phyloP scores from a whole-genome alignment of 495 filamentous ascomycete species.

The Neurospora terricola region DNA sequence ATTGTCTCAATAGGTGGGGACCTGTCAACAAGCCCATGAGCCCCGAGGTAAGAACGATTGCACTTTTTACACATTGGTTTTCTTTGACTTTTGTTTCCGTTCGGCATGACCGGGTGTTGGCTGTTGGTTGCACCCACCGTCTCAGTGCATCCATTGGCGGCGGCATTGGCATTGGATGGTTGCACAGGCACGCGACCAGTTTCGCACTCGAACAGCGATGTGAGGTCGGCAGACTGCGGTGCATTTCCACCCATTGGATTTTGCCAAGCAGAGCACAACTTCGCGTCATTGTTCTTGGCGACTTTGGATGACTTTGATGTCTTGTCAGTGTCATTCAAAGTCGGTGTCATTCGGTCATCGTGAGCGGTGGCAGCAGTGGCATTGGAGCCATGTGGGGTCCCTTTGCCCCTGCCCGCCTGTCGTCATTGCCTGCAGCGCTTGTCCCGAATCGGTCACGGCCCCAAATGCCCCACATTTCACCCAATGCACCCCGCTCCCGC shows the following conservation, averaged over 20 bases:
- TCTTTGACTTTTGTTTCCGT: no score
- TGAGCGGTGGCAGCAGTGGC: neutral
- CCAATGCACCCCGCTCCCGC: conserved; percentile 28
- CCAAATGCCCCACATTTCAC: conserved; percentile 14
- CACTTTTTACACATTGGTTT: neutral
- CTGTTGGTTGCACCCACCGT: neutral
- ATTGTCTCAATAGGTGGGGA: conserved; percentile 33
- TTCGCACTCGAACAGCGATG: neutral
- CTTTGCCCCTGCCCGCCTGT: conserved; percentile 14
- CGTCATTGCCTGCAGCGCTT: conserved; percentile 16
- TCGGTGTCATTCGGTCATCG: neutral
- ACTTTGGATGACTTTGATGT: conserved; percentile 4
- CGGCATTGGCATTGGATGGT: neutral
- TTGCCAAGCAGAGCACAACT: neutral
- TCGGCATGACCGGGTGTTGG: neutral
- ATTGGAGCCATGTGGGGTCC: neutral
- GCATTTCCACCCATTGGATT: neutral
- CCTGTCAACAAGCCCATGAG: conserved; percentile 99
- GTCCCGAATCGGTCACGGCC: conserved; percentile 9
- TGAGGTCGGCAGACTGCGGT: neutral
- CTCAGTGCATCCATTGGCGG: neutral
- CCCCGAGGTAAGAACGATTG: conserved; percentile 66
- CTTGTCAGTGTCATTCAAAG: conserved; percentile 12
- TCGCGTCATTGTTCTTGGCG: conserved; percentile 16
- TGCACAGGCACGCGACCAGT: neutral